Base-by-base conservation (phyloP, 345 rosid species). In the Dimocarpus longan region DNA sequence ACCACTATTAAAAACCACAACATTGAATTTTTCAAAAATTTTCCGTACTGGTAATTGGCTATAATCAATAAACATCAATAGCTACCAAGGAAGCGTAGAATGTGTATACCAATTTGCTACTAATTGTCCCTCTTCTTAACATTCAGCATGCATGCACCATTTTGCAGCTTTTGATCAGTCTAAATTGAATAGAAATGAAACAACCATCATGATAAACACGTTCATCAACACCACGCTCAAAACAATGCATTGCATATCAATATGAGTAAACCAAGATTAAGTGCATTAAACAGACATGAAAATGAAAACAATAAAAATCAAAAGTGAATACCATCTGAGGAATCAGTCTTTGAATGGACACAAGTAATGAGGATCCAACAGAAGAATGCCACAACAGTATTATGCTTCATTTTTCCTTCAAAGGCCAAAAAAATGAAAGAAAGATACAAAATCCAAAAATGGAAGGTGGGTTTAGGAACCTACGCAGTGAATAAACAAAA, bases 281-380 rank as follows among this genome's bases (percentile, higher is more conserved):
- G 37, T 32, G 37, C 37, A 32, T 32, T 32, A 60, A 44, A 8
- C 15, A 72, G 19, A 57, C 26, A 57, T 19, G 10, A 15, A 15
- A 6, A n/a, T 32, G 5, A 18, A 46, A 71, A 71, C 0, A 16
- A 21, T 44, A 24, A 70, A 63, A 70, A 21, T 8, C 13, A 28
- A 24, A 70, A 22, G 78, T 8, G 71, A 75, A 77, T 83, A 90
- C 97, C 91, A 42, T 92, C 94, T 46, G 80, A 80, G 37, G 88
- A 85, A 59, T 87, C 84, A 2, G 97, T 90, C 83, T 88, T 86
- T 13, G 97, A 87, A 82, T 81, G 85, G 75, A 82, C 88, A 37
- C 71, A 15, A 26, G 75, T 76, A 65, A 79, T 19, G 66, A 87
- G 75, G 76, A 83, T 43, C 63, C 84, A 87, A 22, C 83, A 8